Evolutionary conservation across 371 early-diverging fungal species (phyloP).

Genomic region (Lichtheimia hyalospora): DNA sequence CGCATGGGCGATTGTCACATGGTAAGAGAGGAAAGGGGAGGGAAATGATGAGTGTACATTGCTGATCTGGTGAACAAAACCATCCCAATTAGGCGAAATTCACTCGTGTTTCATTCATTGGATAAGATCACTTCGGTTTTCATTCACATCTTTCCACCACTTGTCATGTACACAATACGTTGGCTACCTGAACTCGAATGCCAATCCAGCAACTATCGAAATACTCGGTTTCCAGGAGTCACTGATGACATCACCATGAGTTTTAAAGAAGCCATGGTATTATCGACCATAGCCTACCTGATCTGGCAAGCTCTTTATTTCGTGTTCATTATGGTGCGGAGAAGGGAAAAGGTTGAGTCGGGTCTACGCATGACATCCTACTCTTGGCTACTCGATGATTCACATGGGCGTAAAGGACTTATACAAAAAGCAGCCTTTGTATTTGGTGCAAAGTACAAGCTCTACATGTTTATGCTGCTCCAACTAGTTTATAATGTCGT

Average conservation of each 20-base stretch:
- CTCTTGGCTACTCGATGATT: constrained; percentile 66
- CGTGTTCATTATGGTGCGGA: constrained; percentile 59
- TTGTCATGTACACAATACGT: constrained; percentile 60
- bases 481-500: constrained; percentile 59
- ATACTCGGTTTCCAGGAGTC: constrained; percentile 47
- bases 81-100: constrained; percentile 47
- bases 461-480: constrained; percentile 66
- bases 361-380: constrained; percentile 66
- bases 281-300: constrained; percentile 56
- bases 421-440: constrained; percentile 50
- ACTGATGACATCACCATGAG: constrained; percentile 24
- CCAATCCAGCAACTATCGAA: constrained; percentile 24
- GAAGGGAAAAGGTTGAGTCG: constrained; percentile 64
- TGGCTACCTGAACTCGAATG: constrained; percentile 55
- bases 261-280: constrained; percentile 39
- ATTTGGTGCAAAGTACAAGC: constrained; percentile 57
- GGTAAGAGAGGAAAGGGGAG: constrained; percentile 22
- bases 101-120: constrained; percentile 65
- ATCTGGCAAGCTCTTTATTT: constrained; percentile 73
- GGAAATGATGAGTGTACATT: not conserved
- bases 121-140: constrained; percentile 76
- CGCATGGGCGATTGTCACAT: constrained; percentile 71
- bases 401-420: constrained; percentile 41
- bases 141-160: constrained; percentile 71
- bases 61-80: not conserved